A percentile compares a stretch with the other conserved stretches of the same genome.
These are phyloP conservation scores for Blastocystis sp. DNA, from an alignment of 352 stramenopile species.

Conservation along the genomic window DNA sequence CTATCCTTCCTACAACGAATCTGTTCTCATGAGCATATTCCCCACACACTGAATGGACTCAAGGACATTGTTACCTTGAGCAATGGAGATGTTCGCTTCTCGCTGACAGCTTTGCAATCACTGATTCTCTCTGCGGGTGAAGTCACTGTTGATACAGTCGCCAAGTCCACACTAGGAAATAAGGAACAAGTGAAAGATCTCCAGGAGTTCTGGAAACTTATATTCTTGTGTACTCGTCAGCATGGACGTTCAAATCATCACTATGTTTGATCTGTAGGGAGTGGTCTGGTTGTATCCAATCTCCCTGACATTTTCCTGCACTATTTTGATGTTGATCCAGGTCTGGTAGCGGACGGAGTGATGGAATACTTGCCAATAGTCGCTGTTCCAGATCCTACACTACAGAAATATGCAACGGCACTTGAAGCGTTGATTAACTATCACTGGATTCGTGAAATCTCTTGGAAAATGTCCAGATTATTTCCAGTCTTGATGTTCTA, in stretches of 20 bases:
- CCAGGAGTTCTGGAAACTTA: slow-evolving; percentile 3
- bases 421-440: slow-evolving; percentile 1
- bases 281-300: neutral
- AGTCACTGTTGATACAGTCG: neutral
- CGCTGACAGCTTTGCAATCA: neutral
- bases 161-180: neutral
- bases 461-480: neutral
- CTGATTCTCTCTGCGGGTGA: neutral
- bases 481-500: neutral
- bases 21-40: slow-evolving; percentile 14
- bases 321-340: slow-evolving; percentile 17
- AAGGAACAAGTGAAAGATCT: neutral
- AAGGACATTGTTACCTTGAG: neutral
- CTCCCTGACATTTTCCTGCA: neutral
- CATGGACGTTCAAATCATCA: neutral
- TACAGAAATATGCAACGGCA: neutral
- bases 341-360: neutral
- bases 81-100: slow-evolving; percentile 24
- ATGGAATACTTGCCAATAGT: slow-evolving; percentile 5
- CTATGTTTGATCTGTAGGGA: neutral
- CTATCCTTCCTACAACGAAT: slow-evolving; percentile 10
- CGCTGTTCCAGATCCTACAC: slow-evolving; percentile 8
- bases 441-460: neutral
- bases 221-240: slow-evolving; percentile 16
- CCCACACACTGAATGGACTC: neutral